A percentile compares a stretch with the other conserved stretches of the same genome.
phyloP scores from a whole-genome alignment of 2,329 filamentous ascomycete genomes.

The Epichloe gansuensis region DNA sequence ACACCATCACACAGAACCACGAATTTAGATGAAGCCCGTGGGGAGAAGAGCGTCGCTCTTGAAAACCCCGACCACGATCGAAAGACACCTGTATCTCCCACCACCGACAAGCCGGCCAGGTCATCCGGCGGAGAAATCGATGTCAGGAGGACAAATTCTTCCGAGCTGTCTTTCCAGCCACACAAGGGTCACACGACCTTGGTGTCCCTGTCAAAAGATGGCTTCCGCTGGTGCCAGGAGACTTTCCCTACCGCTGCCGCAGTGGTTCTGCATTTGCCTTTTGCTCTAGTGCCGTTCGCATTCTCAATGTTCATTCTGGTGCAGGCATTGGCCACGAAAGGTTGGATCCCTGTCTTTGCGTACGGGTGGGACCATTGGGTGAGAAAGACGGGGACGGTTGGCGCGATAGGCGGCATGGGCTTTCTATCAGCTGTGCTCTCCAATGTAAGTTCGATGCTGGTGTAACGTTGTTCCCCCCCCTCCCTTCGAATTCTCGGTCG shows the following conservation, averaged over 20 bases:
- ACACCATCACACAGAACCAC: neutral
- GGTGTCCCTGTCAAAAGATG: slow-evolving; percentile 31
- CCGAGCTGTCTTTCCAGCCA: slow-evolving; percentile 5
- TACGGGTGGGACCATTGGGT: slow-evolving; percentile 66
- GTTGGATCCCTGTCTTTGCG: slow-evolving; percentile 62
- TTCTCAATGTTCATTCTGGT: slow-evolving; percentile 66
- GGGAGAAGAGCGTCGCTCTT: neutral
- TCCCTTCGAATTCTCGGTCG: too few relatives aligned
- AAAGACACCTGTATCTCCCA: neutral
- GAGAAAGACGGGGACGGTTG: slow-evolving; percentile 52
- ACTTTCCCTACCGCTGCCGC: slow-evolving; percentile 59
- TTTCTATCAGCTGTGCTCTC: slow-evolving; percentile 59
- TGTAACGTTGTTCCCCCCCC: too few relatives aligned
- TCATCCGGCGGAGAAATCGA: neutral
- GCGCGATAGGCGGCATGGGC: slow-evolving; percentile 58
- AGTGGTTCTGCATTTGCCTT: slow-evolving; percentile 52
- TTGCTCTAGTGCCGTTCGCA: slow-evolving; percentile 56
- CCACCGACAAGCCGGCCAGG: neutral
- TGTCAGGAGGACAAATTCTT: neutral
- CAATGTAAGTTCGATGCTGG: slow-evolving; percentile 42
- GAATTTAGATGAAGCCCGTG: neutral
- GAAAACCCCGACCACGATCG: neutral
- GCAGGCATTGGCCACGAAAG: slow-evolving; percentile 58
- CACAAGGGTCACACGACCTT: slow-evolving; percentile 30
- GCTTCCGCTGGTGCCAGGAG: slow-evolving; percentile 48